Conservation (phyloP, 352 stramenopile species). For the Globisporangium emineosum region DNA sequence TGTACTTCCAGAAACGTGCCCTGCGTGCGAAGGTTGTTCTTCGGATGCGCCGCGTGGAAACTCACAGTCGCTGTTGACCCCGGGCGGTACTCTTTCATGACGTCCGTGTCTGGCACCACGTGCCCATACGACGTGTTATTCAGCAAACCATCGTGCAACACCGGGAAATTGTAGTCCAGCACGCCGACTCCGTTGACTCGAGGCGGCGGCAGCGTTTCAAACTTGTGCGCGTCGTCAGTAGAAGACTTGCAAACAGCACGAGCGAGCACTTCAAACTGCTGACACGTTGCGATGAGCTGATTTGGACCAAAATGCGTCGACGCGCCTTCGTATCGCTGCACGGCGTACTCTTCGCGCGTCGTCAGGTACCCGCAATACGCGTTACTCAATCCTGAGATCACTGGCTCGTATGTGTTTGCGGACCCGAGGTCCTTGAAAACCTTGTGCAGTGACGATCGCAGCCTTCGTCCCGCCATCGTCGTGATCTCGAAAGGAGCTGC, state of each 20-base stretch:
- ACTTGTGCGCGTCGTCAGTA: slow-evolving; percentile 7
- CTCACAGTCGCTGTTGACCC: slow-evolving; percentile 50
- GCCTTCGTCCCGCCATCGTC: slow-evolving; percentile 76
- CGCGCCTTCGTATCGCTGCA: slow-evolving; percentile 88
- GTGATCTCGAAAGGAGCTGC: slow-evolving; percentile 82
- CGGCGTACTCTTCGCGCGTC: slow-evolving; percentile 81
- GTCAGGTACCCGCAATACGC: slow-evolving; percentile 86
- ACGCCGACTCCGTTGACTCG: slow-evolving; percentile 59
- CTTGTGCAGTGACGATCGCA: slow-evolving; percentile 39
- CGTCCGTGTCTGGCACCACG: slow-evolving; percentile 43
- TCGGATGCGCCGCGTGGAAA: slow-evolving; percentile 78
- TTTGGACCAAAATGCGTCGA: slow-evolving; percentile 88
- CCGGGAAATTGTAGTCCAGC: slow-evolving; percentile 73
- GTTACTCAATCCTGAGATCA: slow-evolving; percentile 77
- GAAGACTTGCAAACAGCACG: slow-evolving; percentile 22
- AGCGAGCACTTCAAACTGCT: slow-evolving; percentile 76
- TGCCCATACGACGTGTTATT: slow-evolving; percentile 44
- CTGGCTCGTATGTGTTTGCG: slow-evolving; percentile 27
- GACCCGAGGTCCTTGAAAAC: slow-evolving; percentile 25
- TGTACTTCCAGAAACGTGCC: slow-evolving; percentile 80
- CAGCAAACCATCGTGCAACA: slow-evolving; percentile 64
- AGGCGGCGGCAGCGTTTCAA: slow-evolving; percentile 34
- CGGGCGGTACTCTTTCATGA: slow-evolving; percentile 34
- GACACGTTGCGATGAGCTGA: slow-evolving; percentile 70
- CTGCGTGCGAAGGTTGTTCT: slow-evolving; percentile 78